phyloP scores from a whole-genome alignment of 2,329 filamentous ascomycete genomes.

The Penicillium sp. region DNA sequence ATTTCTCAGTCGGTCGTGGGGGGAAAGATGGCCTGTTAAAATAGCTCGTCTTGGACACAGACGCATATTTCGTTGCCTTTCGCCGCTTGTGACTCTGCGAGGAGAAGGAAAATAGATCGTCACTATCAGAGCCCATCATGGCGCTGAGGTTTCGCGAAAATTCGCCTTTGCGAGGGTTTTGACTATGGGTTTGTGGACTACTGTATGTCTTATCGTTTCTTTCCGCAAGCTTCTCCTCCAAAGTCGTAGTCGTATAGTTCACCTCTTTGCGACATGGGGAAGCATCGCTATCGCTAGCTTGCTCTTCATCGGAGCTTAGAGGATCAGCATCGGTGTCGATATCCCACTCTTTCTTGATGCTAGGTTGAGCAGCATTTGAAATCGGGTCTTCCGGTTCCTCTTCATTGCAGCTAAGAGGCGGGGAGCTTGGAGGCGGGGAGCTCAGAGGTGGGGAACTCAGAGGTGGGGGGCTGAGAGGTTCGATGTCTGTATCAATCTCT shows the following conservation, averaged over 20 bases:
- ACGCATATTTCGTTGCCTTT: constrained; percentile 20
- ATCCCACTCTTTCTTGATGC: constrained; percentile 5
- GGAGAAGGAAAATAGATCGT: constrained; percentile 9
- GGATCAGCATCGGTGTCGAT: constrained; percentile 40
- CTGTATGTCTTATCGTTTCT: background rate
- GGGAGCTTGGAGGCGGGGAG: background rate
- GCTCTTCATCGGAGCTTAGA: constrained; percentile 36
- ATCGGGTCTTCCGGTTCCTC: constrained; percentile 21
- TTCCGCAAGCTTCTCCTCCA: constrained; percentile 28
- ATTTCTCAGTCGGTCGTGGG: background rate
- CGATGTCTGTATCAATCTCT: constrained; percentile 35
- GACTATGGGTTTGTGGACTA: constrained; percentile 12
- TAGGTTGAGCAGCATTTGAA: background rate
- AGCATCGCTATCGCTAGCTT: constrained; percentile 15
- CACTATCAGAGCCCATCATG: constrained; percentile 15
- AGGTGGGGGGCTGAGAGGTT: constrained; percentile 33
- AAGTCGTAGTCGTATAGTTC: constrained; percentile 12
- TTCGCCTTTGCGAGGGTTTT: background rate
- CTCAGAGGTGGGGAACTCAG: constrained; percentile 27
- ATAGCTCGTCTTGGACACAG: constrained; percentile 16
- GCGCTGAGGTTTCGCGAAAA: constrained; percentile 10
- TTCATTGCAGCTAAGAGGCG: constrained; percentile 13
- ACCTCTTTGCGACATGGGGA: constrained; percentile 6
- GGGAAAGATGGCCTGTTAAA: constrained; percentile 9
- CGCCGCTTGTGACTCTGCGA: constrained; percentile 18